Evolutionary conservation across 176 grass and related monocot genomes (phyloP), one percentile per base, ranked within the genome.

Genomic region (Poa annua): DNA sequence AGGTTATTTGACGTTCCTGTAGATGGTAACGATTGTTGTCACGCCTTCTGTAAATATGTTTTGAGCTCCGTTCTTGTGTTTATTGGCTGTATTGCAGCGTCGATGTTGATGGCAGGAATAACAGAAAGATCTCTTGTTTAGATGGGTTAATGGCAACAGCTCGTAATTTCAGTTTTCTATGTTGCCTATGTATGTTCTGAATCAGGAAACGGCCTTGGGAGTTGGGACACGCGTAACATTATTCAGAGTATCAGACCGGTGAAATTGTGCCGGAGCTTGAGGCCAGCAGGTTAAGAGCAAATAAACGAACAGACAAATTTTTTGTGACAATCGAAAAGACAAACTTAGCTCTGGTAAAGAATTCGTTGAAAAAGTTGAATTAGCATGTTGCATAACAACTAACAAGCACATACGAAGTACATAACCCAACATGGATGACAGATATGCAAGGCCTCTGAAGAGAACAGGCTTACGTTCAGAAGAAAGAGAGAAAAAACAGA

Each of bases 11-110:
- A 68, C 73, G 49, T 66, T 83, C 24, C 75, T 83, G 66, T 86
- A 83, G 57, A 79, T 79, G 50, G 80, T 60, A 61, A 83, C 22
- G 15, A 21, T 83, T 86, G 8, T 86, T 83, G 80, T 79, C 51
- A 36, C 66, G 19, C 71, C 65, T 50, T 48, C 26, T 76, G 47
- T 74, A 55, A 73, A 64, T 79, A 79, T 79, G 39, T 86, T 34
- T 86, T 19, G 15, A 86, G 79, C 66, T 38, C 16, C 29, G 20
- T 67, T 52, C 65, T 51, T 78, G 54, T 26, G 74, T 56, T 65
- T 74, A 66, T 26, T 80, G 56, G 47, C 79, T 90, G 56, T 77
- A 73, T 73, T 47, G 54, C 73, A 77, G 64, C 65, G 53, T 54
- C 35, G 45, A 11, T 48, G 73, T 78, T 64, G 15, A 34, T 76